Base-by-base conservation (phyloP, 2,329 filamentous ascomycete species). In the Blastomyces emzantsi region DNA sequence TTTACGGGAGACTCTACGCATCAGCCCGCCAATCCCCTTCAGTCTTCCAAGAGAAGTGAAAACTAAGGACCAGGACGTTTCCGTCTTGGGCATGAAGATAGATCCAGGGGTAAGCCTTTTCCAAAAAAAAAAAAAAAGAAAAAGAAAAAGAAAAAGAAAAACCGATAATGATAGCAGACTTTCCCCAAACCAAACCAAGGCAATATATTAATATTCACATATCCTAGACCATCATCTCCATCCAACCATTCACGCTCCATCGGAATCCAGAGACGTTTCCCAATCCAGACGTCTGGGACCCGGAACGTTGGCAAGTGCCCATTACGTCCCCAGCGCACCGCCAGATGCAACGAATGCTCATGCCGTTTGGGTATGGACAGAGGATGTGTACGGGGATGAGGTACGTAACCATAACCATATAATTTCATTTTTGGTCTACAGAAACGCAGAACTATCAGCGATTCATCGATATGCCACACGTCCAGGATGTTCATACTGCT, bases 301-400 rank as follows among this genome's bases (percentile, higher is more conserved):
- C 83, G 2, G 78, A 81, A 36, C 78, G 82, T 58, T 85, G 82
- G 82, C n/a, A 82, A 79, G 0, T 84, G 79, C 68, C 78, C 77
- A 66, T 81, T 81, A 66, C 81, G 17, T 65, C 82, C 1, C 76
- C 83, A 15, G 79, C 76, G 1, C 73, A 79, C 49, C 82, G 75
- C 63, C 82, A 82, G 3, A 83, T 80, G 62, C 78, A 84, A 64
- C 80, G 82, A 65, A 82, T 82, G 69, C 78, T 80, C 70, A 78
- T 78, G 9, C 79, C 81, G 41, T 85, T 85, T 64, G 83, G 82
- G 19, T 83, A 82, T 72, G 82, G 82, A 2, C 76, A 82, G 56
- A 76, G 83, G 3, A 70, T 71, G 62, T 72, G 70, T 63, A 68
- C 70, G 4, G 70, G 70, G 19, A 67, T 66, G 60, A 69, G 71